phyloP scores from a whole-genome alignment of 2,329 filamentous ascomycete species.

The Venturia pyrina region DNA sequence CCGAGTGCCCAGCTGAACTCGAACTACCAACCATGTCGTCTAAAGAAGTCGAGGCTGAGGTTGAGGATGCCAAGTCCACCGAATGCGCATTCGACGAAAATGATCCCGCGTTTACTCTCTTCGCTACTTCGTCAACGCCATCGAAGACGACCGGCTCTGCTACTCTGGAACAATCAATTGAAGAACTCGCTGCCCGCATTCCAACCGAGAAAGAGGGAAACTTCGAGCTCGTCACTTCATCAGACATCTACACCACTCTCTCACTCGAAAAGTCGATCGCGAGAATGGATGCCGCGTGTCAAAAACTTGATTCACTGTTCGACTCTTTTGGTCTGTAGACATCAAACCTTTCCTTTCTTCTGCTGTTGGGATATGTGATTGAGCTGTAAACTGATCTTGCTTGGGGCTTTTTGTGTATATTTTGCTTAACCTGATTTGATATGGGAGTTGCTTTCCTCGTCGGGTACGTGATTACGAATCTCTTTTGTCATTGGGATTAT shows the following conservation, averaged over 20 bases:
- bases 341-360: background rate
- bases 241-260: background rate
- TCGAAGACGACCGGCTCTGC: constrained; percentile 28
- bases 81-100: constrained; percentile 51
- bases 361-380: background rate
- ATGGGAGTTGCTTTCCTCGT: too few relatives aligned
- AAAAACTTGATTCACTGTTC: constrained; percentile 1
- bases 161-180: constrained; percentile 16
- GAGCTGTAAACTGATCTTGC: background rate
- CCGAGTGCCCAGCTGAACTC: constrained; percentile 36
- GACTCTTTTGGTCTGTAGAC: background rate
- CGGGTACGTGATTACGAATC: background rate
- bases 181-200: constrained; percentile 37
- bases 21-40: constrained; percentile 29
- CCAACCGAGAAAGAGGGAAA: constrained; percentile 49
- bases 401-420: background rate
- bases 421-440: too few relatives aligned
- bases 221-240: constrained; percentile 9
- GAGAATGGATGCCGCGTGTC: constrained; percentile 7
- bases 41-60: constrained; percentile 12
- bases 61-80: constrained; percentile 14
- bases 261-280: background rate
- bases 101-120: constrained; percentile 51
- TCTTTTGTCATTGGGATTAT: background rate
- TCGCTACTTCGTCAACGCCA: constrained; percentile 34